phyloP scores from a whole-genome alignment of 2,329 filamentous ascomycete genomes.

The Apiospora kogelbergensis region DNA sequence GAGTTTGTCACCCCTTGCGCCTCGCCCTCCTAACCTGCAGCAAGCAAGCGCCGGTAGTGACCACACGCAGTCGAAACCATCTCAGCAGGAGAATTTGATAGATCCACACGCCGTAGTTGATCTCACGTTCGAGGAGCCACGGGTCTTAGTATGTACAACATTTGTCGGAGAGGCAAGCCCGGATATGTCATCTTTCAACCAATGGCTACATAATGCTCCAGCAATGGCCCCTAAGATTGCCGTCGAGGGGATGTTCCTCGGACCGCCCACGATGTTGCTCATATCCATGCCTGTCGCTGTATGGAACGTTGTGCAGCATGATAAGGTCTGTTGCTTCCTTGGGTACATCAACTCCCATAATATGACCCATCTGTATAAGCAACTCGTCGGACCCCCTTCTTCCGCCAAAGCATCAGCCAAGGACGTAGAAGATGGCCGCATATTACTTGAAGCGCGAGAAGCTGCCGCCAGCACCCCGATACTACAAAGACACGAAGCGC shows the following conservation, averaged over 20 bases:
- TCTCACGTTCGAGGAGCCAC: conserved; percentile 60
- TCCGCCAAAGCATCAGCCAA: conserved; percentile 47
- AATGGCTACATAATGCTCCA: conserved; percentile 63
- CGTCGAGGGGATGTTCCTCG: conserved; percentile 68
- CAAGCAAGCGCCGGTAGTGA: conserved; percentile 30
- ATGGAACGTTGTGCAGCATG: conserved; percentile 64
- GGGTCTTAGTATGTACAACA: conserved; percentile 66
- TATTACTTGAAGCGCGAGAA: conserved; percentile 54
- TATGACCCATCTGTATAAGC: conserved; percentile 64
- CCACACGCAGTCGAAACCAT: conserved; percentile 23
- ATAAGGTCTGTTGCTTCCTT: conserved; percentile 66
- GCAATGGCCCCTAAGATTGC: conserved; percentile 57
- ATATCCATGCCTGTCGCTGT: conserved; percentile 65
- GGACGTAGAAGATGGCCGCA: conserved; percentile 57
- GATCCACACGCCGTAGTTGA: conserved; percentile 50
- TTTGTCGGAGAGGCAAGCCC: conserved; percentile 65
- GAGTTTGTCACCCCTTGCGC: conserved; percentile 48
- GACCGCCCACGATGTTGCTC: conserved; percentile 64
- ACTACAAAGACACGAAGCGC: conserved; percentile 26
- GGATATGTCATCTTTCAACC: conserved; percentile 65
- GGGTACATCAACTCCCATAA: conserved; percentile 68
- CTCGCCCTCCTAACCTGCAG: conserved; percentile 28
- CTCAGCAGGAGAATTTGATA: conserved; percentile 42
- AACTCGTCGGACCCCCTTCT: conserved; percentile 50
- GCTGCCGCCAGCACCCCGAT: conserved; percentile 39